Evolutionary conservation across 2,329 filamentous ascomycete species (phyloP).

Genomic region (Trichoderma aggressivum): DNA sequence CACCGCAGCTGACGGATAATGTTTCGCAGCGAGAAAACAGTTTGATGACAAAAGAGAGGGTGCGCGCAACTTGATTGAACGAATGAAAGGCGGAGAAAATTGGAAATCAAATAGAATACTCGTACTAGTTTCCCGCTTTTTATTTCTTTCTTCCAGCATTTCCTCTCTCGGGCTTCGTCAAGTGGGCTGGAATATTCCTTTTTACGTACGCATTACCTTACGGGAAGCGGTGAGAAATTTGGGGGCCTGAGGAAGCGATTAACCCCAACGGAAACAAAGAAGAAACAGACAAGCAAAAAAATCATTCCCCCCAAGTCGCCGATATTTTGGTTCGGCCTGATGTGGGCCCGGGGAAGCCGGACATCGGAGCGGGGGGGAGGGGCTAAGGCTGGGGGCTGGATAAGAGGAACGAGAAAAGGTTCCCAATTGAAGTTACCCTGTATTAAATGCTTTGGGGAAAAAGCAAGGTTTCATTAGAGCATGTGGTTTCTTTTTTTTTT

Average conservation of each 20-base stretch:
- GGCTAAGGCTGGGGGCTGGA: not conserved
- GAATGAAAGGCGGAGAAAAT: not conserved
- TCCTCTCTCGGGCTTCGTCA: not conserved
- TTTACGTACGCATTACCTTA: not conserved
- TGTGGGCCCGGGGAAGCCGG: slow-evolving; percentile 2
- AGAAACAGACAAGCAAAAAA: not conserved
- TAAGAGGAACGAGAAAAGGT: not conserved
- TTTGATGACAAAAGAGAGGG: not conserved
- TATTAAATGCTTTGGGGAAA: not conserved
- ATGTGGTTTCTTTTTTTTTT: not conserved
- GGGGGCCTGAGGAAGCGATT: not conserved
- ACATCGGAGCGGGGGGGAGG: slow-evolving; percentile 11
- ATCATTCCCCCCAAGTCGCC: not conserved
- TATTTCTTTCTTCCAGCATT: not conserved
- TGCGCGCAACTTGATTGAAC: not conserved
- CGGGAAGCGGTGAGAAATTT: not conserved
- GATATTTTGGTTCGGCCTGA: not conserved
- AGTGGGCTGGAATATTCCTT: not conserved
- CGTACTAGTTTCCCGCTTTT: not conserved
- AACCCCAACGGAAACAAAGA: not conserved
- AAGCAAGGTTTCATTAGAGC: not conserved
- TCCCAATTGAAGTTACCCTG: not conserved
- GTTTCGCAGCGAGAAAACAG: not conserved
- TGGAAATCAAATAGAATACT: not conserved
- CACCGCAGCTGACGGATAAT: not conserved